phyloP scores from a whole-genome alignment of 306 rosid genomes.

The Vigna angularis region DNA sequence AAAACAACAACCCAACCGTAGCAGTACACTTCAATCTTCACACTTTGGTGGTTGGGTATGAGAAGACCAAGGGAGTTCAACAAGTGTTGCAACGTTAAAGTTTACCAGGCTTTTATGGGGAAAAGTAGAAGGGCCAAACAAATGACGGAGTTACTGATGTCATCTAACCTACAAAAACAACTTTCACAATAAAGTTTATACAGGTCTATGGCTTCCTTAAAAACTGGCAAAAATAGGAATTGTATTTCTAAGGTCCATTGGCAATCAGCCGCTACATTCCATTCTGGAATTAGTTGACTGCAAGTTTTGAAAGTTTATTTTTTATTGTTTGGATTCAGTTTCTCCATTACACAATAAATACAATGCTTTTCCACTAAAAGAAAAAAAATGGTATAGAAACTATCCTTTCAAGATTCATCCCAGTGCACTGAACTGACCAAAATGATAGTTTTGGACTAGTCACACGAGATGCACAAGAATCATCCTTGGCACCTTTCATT shows the following conservation, averaged over 20 bases:
- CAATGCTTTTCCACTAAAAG: conserved; percentile 11
- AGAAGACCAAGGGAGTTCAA: conserved; percentile 18
- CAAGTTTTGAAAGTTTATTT: conserved; percentile 2
- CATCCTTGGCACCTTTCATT: neutral
- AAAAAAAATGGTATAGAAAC: neutral
- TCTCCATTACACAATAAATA: conserved; percentile 10
- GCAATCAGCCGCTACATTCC: conserved; percentile 11
- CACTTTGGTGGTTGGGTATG: neutral
- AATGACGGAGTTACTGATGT: neutral
- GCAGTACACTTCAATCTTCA: conserved; percentile 6
- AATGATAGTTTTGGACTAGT: neutral
- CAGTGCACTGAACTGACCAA: neutral
- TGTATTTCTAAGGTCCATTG: neutral
- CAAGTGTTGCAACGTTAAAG: conserved; percentile 6
- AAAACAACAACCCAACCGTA: conserved; percentile 32
- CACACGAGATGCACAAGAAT: neutral
- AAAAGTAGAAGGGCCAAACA: neutral
- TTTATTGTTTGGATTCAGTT: conserved; percentile 20
- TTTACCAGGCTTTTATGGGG: neutral
- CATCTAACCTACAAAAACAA: neutral
- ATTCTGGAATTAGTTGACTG: neutral
- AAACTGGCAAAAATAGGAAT: neutral
- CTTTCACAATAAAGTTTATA: neutral
- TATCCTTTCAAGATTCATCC: neutral
- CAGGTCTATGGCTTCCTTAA: neutral